Evolutionary conservation across 805 yeast species (phyloP).

Genomic region (Hanseniaspora meyeri): DNA sequence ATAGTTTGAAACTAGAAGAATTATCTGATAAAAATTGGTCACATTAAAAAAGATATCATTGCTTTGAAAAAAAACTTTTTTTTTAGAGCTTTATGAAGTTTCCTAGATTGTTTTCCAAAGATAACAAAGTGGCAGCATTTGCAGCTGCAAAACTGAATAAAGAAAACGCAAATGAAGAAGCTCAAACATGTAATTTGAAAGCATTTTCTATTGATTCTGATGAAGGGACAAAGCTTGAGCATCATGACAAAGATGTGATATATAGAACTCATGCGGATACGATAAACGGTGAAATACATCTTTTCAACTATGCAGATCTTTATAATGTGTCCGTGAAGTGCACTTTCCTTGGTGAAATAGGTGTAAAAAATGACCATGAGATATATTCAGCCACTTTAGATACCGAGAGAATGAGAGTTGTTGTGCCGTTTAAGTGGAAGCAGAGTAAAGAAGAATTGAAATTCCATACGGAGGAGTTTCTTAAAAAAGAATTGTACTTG

Average conservation of each 20-base stretch:
- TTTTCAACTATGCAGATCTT: not conserved
- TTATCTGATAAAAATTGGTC: no score
- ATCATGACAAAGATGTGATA: not conserved
- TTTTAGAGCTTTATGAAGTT: not conserved
- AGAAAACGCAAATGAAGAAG: not conserved
- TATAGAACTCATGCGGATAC: not conserved
- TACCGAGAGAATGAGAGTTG: constrained; percentile 37
- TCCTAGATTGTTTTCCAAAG: not conserved
- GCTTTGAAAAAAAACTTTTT: no score
- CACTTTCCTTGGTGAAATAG: constrained; percentile 45
- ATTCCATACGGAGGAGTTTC: constrained; percentile 13
- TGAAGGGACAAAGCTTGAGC: not conserved
- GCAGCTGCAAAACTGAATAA: not conserved
- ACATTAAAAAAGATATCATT: no score
- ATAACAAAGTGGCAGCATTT: not conserved
- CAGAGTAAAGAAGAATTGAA: constrained; percentile 19
- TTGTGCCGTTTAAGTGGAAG: constrained; percentile 15
- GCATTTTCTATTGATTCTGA: not conserved
- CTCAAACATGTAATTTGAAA: not conserved
- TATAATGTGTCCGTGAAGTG: constrained; percentile 32
- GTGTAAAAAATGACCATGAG: constrained; percentile 43
- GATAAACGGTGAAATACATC: not conserved
- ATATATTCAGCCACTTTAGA: constrained; percentile 35
- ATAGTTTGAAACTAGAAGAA: no score
- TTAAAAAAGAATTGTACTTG: constrained; percentile 7